Base-by-base conservation (phyloP, 2,329 filamentous ascomycete genomes). In the Claviceps paspali region DNA sequence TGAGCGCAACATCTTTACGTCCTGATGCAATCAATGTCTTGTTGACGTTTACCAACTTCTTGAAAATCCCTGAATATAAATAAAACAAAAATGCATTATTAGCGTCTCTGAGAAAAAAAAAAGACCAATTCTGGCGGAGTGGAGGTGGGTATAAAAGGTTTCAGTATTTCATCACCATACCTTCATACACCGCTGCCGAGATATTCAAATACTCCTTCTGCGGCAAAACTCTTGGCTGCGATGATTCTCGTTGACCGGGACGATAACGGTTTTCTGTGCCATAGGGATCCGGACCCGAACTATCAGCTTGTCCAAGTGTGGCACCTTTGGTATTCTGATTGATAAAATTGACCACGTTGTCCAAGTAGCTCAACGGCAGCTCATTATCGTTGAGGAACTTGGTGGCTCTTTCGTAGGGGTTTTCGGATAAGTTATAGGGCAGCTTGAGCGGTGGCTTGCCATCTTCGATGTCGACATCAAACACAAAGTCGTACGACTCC, bases 391-490 rank as follows among this genome's bases (percentile, higher is more conserved):
- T 73, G 33, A 96, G 78, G 48, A 96, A 98, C 52, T 85, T 94
- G 26, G 81, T 84, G 0, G 91, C 88, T 2, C 81, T 79, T 48
- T 94, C 83, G 55, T 92, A 96, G 0, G 86, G 84, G 47, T 95
- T 95, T 53, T 95, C 81, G 1, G 82, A 85, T 10, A 88, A 68
- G 54, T 96, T 95, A 60, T 82, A 96, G 0, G 88, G 86, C n/a
- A 96, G 68, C 57, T 95, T 95, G 32, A 96, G 65, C 1, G 88
- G 76, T 10, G 88, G 87, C 52, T 92, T 88, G 36, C 86, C 88
- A 50, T 95, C 88, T 54, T 94, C 84, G 43, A 95, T 92, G 49
- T 94, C 87, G 19, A 95, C 87, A 52, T 95, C 87, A 47, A 96
- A 96, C 7, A 98, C 87, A 50, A 81, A 95, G 53, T 98, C 91